Conservation (phyloP, 1,284 basidiomycete genomes). For the Pyrrhoderma noxium region DNA sequence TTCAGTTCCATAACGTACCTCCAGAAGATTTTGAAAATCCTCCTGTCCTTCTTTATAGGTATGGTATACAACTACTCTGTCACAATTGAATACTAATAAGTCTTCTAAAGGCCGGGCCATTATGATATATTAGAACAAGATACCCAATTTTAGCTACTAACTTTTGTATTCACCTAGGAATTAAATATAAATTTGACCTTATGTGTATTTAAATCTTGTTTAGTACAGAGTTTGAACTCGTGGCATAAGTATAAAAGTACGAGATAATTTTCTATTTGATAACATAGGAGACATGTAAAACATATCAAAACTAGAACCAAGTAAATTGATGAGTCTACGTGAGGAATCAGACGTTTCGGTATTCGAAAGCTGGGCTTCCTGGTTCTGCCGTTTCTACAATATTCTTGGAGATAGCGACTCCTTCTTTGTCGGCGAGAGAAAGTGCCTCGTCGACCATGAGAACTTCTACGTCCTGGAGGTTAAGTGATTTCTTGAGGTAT, state of each 20-base stretch:
- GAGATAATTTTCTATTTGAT: too few species aligned
- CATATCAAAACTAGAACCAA: too few species aligned
- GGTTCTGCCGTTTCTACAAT: slow-evolving; percentile 87
- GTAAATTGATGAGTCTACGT: too few species aligned
- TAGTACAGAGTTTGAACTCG: too few species aligned
- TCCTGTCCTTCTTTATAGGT: slow-evolving; percentile 71
- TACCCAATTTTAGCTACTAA: background rate
- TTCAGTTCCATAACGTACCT: slow-evolving; percentile 52
- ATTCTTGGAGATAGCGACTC: slow-evolving; percentile 50
- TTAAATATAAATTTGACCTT: too few species aligned
- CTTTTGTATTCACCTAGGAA: too few species aligned
- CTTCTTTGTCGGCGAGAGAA: slow-evolving; percentile 33
- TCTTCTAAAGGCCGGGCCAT: slow-evolving; percentile 55
- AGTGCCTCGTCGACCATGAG: slow-evolving; percentile 66
- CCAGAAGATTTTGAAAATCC: slow-evolving; percentile 35
- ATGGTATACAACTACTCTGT: slow-evolving; percentile 20
- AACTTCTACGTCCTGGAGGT: slow-evolving; percentile 66
- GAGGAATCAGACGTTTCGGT: slow-evolving; percentile 53
- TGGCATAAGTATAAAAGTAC: too few species aligned
- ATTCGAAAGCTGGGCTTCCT: slow-evolving; percentile 79
- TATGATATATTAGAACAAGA: slow-evolving; percentile 55
- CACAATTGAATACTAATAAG: background rate
- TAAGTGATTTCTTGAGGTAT: slow-evolving; percentile 82
- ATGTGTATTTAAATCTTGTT: too few species aligned
- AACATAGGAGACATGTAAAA: too few species aligned